These are phyloP conservation scores for Pinus albicaulis DNA, from an alignment of 75 land plant genomes.

Conservation along the genomic window DNA sequence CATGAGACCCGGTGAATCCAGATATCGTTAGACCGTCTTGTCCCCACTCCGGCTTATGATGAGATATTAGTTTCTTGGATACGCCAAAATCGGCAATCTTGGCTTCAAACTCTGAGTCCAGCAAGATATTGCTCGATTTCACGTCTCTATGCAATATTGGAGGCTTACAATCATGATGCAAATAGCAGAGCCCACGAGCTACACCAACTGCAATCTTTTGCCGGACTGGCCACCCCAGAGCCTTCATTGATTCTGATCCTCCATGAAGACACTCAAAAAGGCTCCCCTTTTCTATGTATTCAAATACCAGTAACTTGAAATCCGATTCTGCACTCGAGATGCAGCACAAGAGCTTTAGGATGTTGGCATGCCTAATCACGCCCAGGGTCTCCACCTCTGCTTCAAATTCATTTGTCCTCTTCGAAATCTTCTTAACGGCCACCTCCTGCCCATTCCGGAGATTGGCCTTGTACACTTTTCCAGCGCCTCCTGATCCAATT, in stretches of 20 bases:
- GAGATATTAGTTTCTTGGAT: slow-evolving; percentile 19
- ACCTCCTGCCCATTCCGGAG: slow-evolving; percentile 12
- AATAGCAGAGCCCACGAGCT: slow-evolving; percentile 40
- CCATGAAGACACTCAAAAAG: slow-evolving; percentile 16
- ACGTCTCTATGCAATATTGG: slow-evolving; percentile 55
- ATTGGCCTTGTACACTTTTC: slow-evolving; percentile 48
- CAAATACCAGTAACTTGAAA: slow-evolving; percentile 44
- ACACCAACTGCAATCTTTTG: slow-evolving; percentile 30
- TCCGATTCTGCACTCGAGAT: slow-evolving; percentile 16
- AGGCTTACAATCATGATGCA: slow-evolving; percentile 59
- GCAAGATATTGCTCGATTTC: slow-evolving; percentile 46
- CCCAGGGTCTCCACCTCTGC: slow-evolving; percentile 47
- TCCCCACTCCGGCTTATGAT: neutral
- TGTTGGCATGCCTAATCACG: slow-evolving; percentile 40
- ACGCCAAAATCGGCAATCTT: slow-evolving; percentile 62
- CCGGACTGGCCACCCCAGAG: slow-evolving; percentile 33
- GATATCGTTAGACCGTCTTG: neutral
- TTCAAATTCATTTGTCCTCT: slow-evolving; percentile 5
- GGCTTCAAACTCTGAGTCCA: slow-evolving; percentile 43
- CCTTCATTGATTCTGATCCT: neutral
- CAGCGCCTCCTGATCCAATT: slow-evolving; percentile 50
- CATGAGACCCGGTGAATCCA: neutral
- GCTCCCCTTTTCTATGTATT: slow-evolving; percentile 50
- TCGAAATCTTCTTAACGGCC: neutral
- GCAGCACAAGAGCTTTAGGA: slow-evolving; percentile 48